A percentile compares a stretch with the other conserved stretches of the same genome.
Conservation (phyloP, 2,329 filamentous ascomycete genomes). For the Monilinia polystroma region DNA sequence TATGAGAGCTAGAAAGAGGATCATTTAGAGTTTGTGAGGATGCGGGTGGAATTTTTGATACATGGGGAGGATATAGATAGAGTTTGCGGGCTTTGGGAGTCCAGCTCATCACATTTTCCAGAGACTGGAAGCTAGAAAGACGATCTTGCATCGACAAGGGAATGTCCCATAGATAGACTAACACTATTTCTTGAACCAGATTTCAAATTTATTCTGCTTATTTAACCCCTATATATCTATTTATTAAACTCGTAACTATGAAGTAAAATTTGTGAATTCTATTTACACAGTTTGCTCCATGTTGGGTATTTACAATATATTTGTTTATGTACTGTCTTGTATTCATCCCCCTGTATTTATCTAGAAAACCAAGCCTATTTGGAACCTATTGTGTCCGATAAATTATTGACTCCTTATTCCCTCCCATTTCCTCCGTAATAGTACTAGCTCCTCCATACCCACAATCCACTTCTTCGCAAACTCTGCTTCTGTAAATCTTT, state of each 20-base stretch:
- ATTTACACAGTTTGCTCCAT: background rate
- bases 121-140: conserved; percentile 3
- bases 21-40: background rate
- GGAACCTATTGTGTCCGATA: no score
- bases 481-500: conserved; percentile 82
- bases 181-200: background rate
- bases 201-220: background rate
- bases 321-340: conserved; percentile 6
- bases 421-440: conserved; percentile 25
- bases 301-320: conserved; percentile 9
- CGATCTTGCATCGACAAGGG: background rate
- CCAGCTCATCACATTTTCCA: background rate
- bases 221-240: background rate
- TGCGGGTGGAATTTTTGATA: background rate
- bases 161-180: background rate
- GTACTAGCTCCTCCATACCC: conserved; percentile 71
- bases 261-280: background rate
- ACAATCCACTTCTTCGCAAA: conserved; percentile 77
- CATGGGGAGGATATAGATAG: background rate
- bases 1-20: conserved; percentile 1
- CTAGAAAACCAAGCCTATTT: background rate
- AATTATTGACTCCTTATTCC: conserved; percentile 4
- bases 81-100: background rate
- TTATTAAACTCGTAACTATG: no score
- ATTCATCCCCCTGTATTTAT: background rate